phyloP scores from a whole-genome alignment of 352 stramenopile species.

The Blastocystis sp. region DNA sequence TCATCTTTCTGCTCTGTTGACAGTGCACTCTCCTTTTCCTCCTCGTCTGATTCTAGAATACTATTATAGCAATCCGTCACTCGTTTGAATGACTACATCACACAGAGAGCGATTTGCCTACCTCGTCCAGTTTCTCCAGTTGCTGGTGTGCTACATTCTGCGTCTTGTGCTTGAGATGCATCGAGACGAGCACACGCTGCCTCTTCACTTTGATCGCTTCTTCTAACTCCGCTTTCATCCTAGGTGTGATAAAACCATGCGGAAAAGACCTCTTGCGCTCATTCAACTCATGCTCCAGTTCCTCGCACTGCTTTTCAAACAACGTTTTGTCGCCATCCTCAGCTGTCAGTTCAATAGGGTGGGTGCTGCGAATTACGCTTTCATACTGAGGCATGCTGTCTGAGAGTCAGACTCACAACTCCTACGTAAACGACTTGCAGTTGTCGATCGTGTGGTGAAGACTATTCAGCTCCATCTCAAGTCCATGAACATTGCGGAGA shows the following conservation, averaged over 20 bases:
- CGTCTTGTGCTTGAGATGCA: not conserved
- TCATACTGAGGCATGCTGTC: conserved; percentile 33
- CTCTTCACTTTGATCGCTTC: not conserved
- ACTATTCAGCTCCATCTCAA: conserved; percentile 19
- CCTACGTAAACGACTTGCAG: conserved; percentile 11
- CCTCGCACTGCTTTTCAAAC: not conserved
- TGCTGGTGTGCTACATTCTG: not conserved
- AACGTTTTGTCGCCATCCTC: conserved; percentile 6
- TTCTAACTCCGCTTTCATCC: not conserved
- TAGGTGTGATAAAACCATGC: not conserved
- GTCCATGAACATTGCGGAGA: not conserved
- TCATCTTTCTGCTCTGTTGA: conserved; percentile 4
- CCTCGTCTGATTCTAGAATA: not conserved
- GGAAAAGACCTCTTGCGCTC: not conserved
- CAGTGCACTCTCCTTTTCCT: conserved; percentile 10
- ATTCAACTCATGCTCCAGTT: not conserved
- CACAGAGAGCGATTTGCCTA: not conserved
- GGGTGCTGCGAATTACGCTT: not conserved
- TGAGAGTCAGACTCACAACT: not conserved
- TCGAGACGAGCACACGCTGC: not conserved
- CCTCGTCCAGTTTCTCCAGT: conserved; percentile 8
- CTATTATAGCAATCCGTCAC: not conserved
- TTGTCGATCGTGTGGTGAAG: not conserved
- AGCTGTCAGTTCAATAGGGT: not conserved
- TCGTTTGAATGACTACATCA: not conserved